Percentiles rank a stretch among this genome's conserved stretches.
Evolutionary conservation across 139 green algal species (phyloP).

Genomic region (Chlamydomonas incerta): DNA sequence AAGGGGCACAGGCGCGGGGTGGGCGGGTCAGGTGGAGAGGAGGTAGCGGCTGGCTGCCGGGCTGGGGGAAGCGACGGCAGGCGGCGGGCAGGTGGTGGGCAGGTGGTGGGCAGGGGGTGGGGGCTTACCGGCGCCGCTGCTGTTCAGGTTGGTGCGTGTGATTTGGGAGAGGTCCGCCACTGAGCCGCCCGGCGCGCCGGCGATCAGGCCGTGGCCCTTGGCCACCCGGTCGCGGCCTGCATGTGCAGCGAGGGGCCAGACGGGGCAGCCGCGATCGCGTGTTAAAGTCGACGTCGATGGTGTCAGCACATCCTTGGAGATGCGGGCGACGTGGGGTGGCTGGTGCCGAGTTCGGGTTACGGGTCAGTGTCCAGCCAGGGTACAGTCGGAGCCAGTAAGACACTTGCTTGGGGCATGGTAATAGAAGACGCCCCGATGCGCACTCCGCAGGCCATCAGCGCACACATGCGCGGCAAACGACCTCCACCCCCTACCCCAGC

Average conservation of each 20-base stretch:
- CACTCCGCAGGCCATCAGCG: too few species aligned
- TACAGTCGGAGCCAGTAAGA: too few species aligned
- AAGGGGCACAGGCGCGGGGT: background rate
- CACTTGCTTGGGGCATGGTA: too few species aligned
- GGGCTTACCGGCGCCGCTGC: background rate
- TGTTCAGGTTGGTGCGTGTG: slow-evolving; percentile 21
- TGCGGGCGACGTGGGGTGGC: too few species aligned
- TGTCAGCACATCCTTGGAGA: background rate
- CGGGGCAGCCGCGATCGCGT: background rate
- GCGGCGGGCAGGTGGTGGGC: background rate
- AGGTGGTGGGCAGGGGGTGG: background rate
- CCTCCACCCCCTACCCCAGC: too few species aligned
- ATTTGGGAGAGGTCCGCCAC: slow-evolving; percentile 26
- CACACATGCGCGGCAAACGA: too few species aligned
- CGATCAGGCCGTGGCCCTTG: slow-evolving; percentile 28
- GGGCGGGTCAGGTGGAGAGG: background rate
- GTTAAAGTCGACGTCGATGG: too few species aligned
- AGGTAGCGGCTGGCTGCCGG: background rate
- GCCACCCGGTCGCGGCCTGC: slow-evolving; percentile 23
- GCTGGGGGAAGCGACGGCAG: background rate
- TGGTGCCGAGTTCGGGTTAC: too few species aligned
- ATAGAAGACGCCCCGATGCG: too few species aligned
- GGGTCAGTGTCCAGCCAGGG: too few species aligned
- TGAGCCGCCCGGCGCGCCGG: background rate
- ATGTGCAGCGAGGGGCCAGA: too few species aligned